Evolutionary conservation across 1,284 basidiomycete genomes (phyloP).

Genomic region (Cryptococcus sp.): DNA sequence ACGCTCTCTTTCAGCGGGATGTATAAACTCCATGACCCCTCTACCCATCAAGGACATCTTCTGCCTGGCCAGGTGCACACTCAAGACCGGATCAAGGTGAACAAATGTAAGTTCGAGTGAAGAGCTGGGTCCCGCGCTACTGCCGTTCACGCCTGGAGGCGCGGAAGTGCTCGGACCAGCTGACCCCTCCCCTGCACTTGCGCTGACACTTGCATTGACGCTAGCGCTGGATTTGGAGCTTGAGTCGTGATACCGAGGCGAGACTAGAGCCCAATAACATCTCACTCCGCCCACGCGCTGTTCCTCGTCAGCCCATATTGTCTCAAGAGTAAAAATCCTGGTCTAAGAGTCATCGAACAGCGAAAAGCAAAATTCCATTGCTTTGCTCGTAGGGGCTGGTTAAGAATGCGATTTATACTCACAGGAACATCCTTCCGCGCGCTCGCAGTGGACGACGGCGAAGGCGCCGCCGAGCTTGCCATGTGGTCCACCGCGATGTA

Average conservation of each 20-base stretch:
- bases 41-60: constrained; percentile 69
- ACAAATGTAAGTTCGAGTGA: constrained; percentile 71
- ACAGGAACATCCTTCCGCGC: background rate
- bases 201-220: background rate
- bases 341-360: too few species aligned
- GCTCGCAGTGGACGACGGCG: background rate
- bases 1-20: constrained; percentile 80
- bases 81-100: constrained; percentile 84
- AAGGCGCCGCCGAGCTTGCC: too few species aligned
- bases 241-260: constrained; percentile 25
- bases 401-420: background rate
- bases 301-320: too few species aligned
- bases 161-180: background rate
- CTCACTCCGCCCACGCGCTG: constrained; percentile 42
- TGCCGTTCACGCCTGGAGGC: background rate
- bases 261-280: constrained; percentile 50
- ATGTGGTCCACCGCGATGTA: too few species aligned
- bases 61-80: constrained; percentile 72
- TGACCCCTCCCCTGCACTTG: constrained; percentile 1
- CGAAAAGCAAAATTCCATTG: too few species aligned
- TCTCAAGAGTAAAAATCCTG: too few species aligned
- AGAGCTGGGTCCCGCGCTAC: background rate
- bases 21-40: constrained; percentile 80
- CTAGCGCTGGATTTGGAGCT: constrained; percentile 2
- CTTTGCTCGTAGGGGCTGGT: too few species aligned